These are phyloP conservation scores for Anisodus tanguticus DNA, from an alignment of 257 asterid genomes.

Conservation along the genomic window DNA sequence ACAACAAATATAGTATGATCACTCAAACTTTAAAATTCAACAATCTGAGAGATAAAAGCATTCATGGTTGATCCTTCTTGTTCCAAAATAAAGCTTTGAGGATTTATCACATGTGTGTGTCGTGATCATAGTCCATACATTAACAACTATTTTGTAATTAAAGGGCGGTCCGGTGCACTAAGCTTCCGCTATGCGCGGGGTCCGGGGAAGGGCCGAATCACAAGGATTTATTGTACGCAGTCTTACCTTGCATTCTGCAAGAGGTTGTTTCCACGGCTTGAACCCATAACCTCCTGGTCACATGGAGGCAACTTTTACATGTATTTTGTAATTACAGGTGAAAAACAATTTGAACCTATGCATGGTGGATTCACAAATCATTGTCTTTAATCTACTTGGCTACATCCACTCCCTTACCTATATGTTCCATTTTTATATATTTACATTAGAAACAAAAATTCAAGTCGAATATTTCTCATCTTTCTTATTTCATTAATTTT, in stretches of 20 bases:
- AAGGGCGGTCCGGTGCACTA: no score
- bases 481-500: background rate
- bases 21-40: background rate
- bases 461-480: background rate
- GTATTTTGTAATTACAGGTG: background rate
- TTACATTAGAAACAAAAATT: background rate
- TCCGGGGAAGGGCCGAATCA: no score
- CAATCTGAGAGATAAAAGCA: background rate
- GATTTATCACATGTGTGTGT: constrained; percentile 4
- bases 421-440: background rate
- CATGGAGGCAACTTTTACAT: no score
- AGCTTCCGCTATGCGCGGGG: no score
- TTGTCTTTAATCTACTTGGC: background rate
- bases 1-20: background rate
- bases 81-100: background rate
- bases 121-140: constrained; percentile 8
- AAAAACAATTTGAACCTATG: background rate
- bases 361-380: background rate
- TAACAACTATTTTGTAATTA: background rate
- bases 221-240: no score
- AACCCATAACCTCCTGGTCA: no score
- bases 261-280: no score
- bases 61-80: background rate
- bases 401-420: background rate
- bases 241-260: no score